A percentile compares a stretch with the other conserved stretches of the same genome.
phyloP scores from a whole-genome alignment of 345 rosid genomes.

The Corchorus capsularis region DNA sequence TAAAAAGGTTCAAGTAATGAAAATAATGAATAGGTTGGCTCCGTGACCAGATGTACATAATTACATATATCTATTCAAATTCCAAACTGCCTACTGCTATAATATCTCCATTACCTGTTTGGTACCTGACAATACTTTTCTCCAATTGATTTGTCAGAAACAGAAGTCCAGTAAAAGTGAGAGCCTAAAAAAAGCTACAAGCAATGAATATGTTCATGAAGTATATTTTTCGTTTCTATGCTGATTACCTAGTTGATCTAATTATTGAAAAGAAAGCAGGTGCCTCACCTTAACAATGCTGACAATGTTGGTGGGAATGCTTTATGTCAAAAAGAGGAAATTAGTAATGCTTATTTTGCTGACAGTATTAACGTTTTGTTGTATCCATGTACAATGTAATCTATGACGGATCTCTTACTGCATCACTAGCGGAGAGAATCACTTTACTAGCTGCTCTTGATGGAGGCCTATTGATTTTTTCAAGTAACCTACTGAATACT shows the following conservation, averaged over 20 bases:
- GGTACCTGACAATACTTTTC: slow-evolving; percentile 22
- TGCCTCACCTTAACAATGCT: slow-evolving; percentile 18
- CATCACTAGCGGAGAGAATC: slow-evolving; percentile 39
- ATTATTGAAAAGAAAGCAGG: slow-evolving; percentile 16
- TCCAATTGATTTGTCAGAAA: not conserved
- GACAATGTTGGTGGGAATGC: not conserved
- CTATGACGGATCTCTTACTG: slow-evolving; percentile 44
- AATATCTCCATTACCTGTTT: slow-evolving; percentile 21
- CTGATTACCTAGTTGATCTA: slow-evolving; percentile 22
- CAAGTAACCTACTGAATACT: slow-evolving; percentile 95
- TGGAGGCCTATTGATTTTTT: slow-evolving; percentile 97
- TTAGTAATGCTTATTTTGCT: slow-evolving; percentile 32
- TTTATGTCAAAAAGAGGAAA: slow-evolving; percentile 26
- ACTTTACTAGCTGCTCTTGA: slow-evolving; percentile 56
- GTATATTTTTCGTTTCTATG: slow-evolving; percentile 12
- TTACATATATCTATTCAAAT: slow-evolving; percentile 26
- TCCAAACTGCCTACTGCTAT: slow-evolving; percentile 20
- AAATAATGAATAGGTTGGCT: not conserved
- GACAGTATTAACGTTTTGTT: slow-evolving; percentile 23
- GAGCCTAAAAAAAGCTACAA: slow-evolving; percentile 10
- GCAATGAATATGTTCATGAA: slow-evolving; percentile 6
- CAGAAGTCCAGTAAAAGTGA: slow-evolving; percentile 13
- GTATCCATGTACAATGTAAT: slow-evolving; percentile 30
- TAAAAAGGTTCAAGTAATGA: not conserved
- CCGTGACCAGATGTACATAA: slow-evolving; percentile 15